A percentile compares a stretch with the other conserved stretches of the same genome.
Evolutionary conservation across 2,329 filamentous ascomycete species (phyloP).

Genomic region (Arthrobotrys entomopaga): DNA sequence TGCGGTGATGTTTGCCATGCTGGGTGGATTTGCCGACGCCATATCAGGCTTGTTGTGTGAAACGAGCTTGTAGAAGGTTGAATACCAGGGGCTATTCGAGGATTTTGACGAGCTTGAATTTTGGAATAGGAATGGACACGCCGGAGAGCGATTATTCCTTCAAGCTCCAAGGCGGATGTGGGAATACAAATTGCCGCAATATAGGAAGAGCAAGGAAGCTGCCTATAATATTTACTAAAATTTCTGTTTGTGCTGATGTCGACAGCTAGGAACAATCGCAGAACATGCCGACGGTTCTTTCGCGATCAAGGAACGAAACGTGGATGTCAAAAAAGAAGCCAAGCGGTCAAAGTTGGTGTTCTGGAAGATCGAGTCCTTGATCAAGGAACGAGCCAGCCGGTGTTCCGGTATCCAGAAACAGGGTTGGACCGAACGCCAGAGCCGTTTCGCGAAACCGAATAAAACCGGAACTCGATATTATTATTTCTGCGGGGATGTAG

Average conservation of each 20-base stretch:
- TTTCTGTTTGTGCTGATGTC: conserved; percentile 35
- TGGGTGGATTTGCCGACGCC: conserved; percentile 51
- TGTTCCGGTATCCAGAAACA: conserved; percentile 47
- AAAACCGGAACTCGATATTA: conserved; percentile 28
- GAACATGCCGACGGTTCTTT: conserved; percentile 47
- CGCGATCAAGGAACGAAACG: conserved; percentile 46
- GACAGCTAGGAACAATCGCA: conserved; percentile 32
- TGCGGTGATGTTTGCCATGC: conserved; percentile 37
- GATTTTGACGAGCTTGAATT: conserved; percentile 31
- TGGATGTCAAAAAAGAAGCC: conserved; percentile 47
- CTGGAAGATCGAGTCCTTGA: conserved; percentile 52
- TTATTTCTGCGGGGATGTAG: conserved; percentile 38
- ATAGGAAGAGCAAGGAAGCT: conserved; percentile 28
- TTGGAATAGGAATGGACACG: conserved; percentile 26
- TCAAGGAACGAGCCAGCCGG: conserved; percentile 53
- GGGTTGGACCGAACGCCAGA: conserved; percentile 49
- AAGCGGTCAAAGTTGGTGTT: conserved; percentile 35
- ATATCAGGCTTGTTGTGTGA: conserved; percentile 46
- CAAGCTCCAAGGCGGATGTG: conserved; percentile 46
- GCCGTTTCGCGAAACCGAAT: conserved; percentile 36
- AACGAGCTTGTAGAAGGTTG: conserved; percentile 23
- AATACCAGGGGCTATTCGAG: conserved; percentile 37
- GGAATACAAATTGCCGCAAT: conserved; percentile 44
- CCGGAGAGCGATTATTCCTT: conserved; percentile 31
- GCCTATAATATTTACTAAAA: conserved; percentile 18